phyloP scores from a whole-genome alignment of 352 stramenopile species.

The Peronospora destructor region DNA sequence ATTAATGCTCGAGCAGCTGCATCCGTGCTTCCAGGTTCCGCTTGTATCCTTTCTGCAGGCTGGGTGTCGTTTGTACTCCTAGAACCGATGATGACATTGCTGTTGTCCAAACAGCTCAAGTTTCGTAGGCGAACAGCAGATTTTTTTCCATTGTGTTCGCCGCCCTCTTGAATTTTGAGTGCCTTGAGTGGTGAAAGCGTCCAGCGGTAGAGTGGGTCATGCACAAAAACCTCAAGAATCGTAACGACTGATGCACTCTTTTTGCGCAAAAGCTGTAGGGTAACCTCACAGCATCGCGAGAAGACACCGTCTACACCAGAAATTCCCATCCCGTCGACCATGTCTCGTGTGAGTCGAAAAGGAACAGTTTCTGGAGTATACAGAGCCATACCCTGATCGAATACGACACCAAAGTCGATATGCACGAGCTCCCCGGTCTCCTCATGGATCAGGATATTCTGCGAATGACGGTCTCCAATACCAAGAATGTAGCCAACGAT shows the following conservation, averaged over 20 bases:
- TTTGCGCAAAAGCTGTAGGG: conserved; percentile 87
- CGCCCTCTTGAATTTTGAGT: conserved; percentile 64
- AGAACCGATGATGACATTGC: conserved; percentile 5
- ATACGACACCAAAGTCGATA: conserved; percentile 99
- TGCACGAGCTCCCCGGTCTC: conserved; percentile 97
- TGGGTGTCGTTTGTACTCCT: conserved; percentile 13
- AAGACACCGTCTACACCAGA: conserved; percentile 95
- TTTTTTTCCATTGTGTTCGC: conserved; percentile 17
- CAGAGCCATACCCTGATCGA: conserved; percentile 95
- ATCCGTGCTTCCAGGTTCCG: conserved; percentile 46
- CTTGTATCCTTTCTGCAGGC: conserved; percentile 24
- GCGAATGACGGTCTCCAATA: conserved; percentile 97
- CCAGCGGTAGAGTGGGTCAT: conserved; percentile 99
- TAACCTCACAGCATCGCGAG: conserved; percentile 90
- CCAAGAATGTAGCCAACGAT: conserved; percentile 95
- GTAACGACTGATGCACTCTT: conserved; percentile 93
- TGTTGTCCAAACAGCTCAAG: conserved; percentile 22
- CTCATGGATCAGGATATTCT: conserved; percentile 98
- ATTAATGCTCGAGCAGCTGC: conserved; percentile 90
- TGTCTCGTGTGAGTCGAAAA: conserved; percentile 97
- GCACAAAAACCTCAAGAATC: conserved; percentile 98
- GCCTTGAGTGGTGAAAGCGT: conserved; percentile 89
- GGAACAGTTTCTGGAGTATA: conserved; percentile 96
- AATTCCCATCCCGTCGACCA: conserved; percentile 99
- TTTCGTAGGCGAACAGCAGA: conserved; percentile 9